A percentile compares a stretch with the other conserved stretches of the same genome.
Evolutionary conservation across 805 yeast species (phyloP).

Genomic region (Starmerella vaccinii): DNA sequence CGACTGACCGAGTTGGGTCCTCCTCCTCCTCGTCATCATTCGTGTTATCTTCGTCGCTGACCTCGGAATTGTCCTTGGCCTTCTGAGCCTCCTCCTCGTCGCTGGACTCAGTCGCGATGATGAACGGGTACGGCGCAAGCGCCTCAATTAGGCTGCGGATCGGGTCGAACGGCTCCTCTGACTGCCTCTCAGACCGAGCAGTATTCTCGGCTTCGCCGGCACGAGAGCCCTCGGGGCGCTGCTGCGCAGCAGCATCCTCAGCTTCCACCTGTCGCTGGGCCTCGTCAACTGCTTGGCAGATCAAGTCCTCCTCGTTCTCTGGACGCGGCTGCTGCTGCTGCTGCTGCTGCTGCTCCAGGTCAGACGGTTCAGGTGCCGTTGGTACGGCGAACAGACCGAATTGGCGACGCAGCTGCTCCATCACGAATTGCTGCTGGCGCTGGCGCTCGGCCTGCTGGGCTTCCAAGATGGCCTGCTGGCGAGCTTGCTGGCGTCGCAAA

Average conservation of each 20-base stretch:
- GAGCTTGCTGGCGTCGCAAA: conserved; percentile 14
- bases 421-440: conserved; percentile 14
- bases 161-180: conserved; percentile 5
- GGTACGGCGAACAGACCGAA: conserved; percentile 12
- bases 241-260: neutral
- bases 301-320: neutral
- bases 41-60: neutral
- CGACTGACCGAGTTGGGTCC: no score
- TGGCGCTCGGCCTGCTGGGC: conserved; percentile 17
- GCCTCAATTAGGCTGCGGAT: conserved; percentile 15
- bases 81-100: conserved; percentile 10
- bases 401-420: conserved; percentile 18
- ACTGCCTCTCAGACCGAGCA: no score
- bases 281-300: no score
- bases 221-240: no score
- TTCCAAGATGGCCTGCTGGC: conserved; percentile 9
- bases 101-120: conserved; percentile 15
- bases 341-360: neutral
- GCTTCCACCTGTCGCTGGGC: no score
- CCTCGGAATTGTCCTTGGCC: neutral
- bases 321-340: neutral
- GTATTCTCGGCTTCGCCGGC: no score
- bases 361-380: neutral
- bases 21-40: neutral
- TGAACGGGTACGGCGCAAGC: conserved; percentile 14